These are phyloP conservation scores for Penicillium steckii DNA, from an alignment of 495 filamentous ascomycete species.

Conservation along the genomic window DNA sequence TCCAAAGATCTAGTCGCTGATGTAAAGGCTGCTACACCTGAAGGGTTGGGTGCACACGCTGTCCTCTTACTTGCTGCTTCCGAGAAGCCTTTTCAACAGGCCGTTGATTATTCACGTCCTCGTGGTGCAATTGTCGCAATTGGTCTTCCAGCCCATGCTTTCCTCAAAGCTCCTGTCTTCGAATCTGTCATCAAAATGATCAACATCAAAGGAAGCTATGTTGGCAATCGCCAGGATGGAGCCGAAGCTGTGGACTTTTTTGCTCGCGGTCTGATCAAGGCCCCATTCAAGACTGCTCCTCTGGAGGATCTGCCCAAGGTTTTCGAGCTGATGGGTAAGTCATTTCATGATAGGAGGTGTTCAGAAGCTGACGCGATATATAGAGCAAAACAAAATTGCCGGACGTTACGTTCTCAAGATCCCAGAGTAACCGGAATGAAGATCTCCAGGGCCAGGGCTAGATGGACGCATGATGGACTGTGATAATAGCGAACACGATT, in stretches of 20 bases:
- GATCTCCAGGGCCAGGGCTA: not conserved
- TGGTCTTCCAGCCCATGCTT: conserved; percentile 77
- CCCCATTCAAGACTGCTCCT: conserved; percentile 80
- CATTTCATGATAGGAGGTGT: not conserved
- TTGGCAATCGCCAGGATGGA: conserved; percentile 84
- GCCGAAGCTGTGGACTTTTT: conserved; percentile 89
- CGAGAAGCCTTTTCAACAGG: conserved; percentile 94
- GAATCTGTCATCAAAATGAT: conserved; percentile 85
- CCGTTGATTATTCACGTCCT: conserved; percentile 78
- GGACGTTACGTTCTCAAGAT: conserved; percentile 86
- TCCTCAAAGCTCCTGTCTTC: conserved; percentile 79
- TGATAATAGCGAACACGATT: not conserved
- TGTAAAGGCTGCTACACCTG: conserved; percentile 73
- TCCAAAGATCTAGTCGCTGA: conserved; percentile 75
- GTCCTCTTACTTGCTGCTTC: conserved; percentile 80
- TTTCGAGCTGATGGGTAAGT: conserved; percentile 64
- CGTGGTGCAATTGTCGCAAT: conserved; percentile 80
- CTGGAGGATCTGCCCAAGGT: conserved; percentile 75
- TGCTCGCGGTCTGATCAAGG: conserved; percentile 75
- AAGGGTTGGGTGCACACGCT: conserved; percentile 82
- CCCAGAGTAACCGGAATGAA: conserved; percentile 37
- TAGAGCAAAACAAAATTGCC: conserved; percentile 71
- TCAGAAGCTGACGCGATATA: conserved; percentile 3
- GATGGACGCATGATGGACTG: not conserved
- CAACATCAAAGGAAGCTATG: conserved; percentile 88